These are phyloP conservation scores for Exophiala calicioides DNA, from an alignment of 2,329 filamentous ascomycete genomes.

Conservation along the genomic window DNA sequence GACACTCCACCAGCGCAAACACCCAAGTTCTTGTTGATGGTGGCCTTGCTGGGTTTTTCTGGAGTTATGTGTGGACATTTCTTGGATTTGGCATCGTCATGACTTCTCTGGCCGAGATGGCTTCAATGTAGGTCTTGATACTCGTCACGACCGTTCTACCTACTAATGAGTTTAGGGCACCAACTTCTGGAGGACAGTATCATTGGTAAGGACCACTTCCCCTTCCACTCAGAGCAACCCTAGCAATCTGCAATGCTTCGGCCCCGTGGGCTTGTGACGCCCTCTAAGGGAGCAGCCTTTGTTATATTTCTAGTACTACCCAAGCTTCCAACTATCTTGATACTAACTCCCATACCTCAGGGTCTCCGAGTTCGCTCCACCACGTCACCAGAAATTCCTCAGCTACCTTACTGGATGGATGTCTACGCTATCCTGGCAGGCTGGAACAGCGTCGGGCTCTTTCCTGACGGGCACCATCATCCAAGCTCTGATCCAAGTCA, in stretches of 20 bases:
- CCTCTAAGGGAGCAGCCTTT: too few relatives aligned
- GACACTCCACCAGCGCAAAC: slow-evolving; percentile 11
- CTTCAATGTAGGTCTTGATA: slow-evolving; percentile 35
- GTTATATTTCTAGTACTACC: too few relatives aligned
- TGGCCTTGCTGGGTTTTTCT: slow-evolving; percentile 31
- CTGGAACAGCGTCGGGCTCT: slow-evolving; percentile 49
- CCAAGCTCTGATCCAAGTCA: slow-evolving; percentile 47
- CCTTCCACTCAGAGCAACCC: too few relatives aligned
- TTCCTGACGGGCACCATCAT: slow-evolving; percentile 53
- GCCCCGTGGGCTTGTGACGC: too few relatives aligned
- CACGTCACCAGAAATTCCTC: slow-evolving; percentile 52
- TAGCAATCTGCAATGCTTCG: too few relatives aligned
- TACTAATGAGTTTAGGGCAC: slow-evolving; percentile 42
- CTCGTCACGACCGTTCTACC: neutral
- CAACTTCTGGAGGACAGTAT: slow-evolving; percentile 46
- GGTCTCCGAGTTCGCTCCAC: slow-evolving; percentile 57
- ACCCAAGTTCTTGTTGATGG: slow-evolving; percentile 23
- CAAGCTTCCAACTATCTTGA: too few relatives aligned
- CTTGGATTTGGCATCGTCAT: slow-evolving; percentile 69
- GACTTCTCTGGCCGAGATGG: slow-evolving; percentile 64
- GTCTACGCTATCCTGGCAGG: slow-evolving; percentile 53
- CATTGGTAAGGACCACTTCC: too few relatives aligned
- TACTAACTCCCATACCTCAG: too few relatives aligned
- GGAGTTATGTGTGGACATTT: slow-evolving; percentile 48
- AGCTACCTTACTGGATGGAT: slow-evolving; percentile 57